These are phyloP conservation scores for Canavalia gladiata DNA, from an alignment of 306 rosid species.

Conservation along the genomic window DNA sequence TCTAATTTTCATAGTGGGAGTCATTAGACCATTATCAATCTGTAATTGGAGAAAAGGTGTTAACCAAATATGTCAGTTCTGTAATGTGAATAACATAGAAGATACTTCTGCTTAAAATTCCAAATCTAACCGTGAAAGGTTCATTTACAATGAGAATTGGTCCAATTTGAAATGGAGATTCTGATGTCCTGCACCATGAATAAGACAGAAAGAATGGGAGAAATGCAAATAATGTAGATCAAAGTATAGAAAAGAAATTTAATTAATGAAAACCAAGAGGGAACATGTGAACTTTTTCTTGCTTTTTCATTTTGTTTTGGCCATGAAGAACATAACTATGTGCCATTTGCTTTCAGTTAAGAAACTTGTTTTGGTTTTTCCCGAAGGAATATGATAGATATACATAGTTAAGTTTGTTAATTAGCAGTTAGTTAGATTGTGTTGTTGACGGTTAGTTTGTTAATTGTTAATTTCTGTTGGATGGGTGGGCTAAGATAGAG, in stretches of 20 bases:
- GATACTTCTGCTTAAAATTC: neutral
- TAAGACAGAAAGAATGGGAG: slow-evolving; percentile 1
- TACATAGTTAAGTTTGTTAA: no score
- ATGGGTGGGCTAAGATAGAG: no score
- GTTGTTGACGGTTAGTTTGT: no score
- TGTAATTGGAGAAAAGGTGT: slow-evolving; percentile 51
- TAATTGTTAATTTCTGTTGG: no score
- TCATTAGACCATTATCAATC: slow-evolving; percentile 91
- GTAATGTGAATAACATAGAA: slow-evolving; percentile 8
- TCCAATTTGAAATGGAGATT: slow-evolving; percentile 83
- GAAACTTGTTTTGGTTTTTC: neutral
- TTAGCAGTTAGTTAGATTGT: no score
- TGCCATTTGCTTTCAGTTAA: neutral
- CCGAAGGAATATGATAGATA: neutral
- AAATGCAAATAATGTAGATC: slow-evolving; percentile 16
- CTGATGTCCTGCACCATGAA: slow-evolving; percentile 68
- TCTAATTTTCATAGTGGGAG: slow-evolving; percentile 91
- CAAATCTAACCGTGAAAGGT: slow-evolving; percentile 77
- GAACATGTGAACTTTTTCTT: neutral
- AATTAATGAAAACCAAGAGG: neutral
- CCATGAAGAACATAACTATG: neutral
- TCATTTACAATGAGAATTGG: slow-evolving; percentile 79
- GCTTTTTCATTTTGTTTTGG: neutral
- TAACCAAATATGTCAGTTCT: slow-evolving; percentile 36
- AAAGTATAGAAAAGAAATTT: neutral